phyloP scores from a whole-genome alignment of 2,329 filamentous ascomycete genomes.

The Plenodomus lindquistii region DNA sequence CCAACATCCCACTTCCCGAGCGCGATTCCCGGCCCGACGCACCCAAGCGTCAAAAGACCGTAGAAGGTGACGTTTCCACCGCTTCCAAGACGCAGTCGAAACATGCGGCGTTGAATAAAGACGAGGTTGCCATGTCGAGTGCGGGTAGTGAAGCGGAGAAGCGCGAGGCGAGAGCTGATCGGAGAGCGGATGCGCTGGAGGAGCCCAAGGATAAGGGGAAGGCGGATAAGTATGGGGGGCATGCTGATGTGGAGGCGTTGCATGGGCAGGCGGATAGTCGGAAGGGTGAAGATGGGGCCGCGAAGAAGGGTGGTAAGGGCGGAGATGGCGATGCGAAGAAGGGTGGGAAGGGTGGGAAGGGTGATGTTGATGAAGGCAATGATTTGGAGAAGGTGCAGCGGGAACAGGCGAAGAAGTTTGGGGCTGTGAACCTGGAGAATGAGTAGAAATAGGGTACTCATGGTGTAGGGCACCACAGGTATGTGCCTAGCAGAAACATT shows the following conservation, averaged over 20 bases:
- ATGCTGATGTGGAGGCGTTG: constrained; percentile 13
- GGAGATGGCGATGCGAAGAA: not conserved
- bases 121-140: constrained; percentile 7
- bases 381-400: constrained; percentile 9
- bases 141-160: not conserved
- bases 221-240: constrained; percentile 1
- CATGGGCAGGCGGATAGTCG: constrained; percentile 5
- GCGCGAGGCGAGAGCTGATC: constrained; percentile 1
- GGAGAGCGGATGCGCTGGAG: constrained; percentile 2
- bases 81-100: not conserved
- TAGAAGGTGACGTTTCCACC: not conserved
- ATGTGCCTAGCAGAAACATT: too few relatives aligned
- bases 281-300: not conserved
- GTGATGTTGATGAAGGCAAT: not conserved
- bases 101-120: constrained; percentile 10
- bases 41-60: not conserved
- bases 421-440: constrained; percentile 11
- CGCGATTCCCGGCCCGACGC: not conserved
- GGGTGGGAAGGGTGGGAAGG: not conserved
- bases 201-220: constrained; percentile 1
- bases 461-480: too few relatives aligned
- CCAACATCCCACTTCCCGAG: not conserved
- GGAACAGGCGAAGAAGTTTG: constrained; percentile 19
- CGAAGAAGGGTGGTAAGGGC: not conserved
- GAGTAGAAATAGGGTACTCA: not conserved